Evolutionary conservation across 805 yeast species (phyloP), one percentile per base, ranked within the genome.

Genomic region (Danielia reshetovae): DNA sequence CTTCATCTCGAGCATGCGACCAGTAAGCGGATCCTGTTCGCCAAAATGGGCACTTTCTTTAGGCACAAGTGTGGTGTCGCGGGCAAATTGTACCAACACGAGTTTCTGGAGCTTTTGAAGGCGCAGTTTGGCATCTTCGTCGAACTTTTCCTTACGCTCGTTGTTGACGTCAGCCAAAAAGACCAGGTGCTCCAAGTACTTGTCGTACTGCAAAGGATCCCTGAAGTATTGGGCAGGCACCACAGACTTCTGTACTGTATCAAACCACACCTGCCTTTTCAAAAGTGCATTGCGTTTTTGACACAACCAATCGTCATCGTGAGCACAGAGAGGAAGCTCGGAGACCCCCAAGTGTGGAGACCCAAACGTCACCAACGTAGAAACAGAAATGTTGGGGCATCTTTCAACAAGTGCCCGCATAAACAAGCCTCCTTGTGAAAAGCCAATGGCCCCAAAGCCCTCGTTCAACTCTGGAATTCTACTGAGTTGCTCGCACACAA

Each of bases 381-480:
- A 55, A 2, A 81, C 64, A 3, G 43, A 31, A 3, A 55, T 45
- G 12, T 30, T 35, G 3, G 64, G 55, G 55, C 90, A 85, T 16
- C 72, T 56, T 51, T 85, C 82, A 18, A 76, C 64, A 18, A 81
- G 70, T 4, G 80, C 81, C 29, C 95, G 59, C n/a, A 82, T 59
- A 41, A 85, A 78, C n/a, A 85, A 57, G 0, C 95, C 95, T 26
- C 95, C 95, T 52, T 85, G 95, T 0, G 90, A 82, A 45, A 81
- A 79, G 4, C 95, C 95, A 26, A 85, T 68, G 5, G 80, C 85
- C 52, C 82, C 80, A 50, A 83, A 80, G 0, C 89, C 89, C 22
- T 57, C 36, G 2, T 38, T 26, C 6, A 83, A 59, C 35, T 70
- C 75, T 1, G 75, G 60, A 1, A 73, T 62, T 1, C 45, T 45